Conservation (phyloP, 495 filamentous ascomycete genomes). For the Poronia punctata region DNA sequence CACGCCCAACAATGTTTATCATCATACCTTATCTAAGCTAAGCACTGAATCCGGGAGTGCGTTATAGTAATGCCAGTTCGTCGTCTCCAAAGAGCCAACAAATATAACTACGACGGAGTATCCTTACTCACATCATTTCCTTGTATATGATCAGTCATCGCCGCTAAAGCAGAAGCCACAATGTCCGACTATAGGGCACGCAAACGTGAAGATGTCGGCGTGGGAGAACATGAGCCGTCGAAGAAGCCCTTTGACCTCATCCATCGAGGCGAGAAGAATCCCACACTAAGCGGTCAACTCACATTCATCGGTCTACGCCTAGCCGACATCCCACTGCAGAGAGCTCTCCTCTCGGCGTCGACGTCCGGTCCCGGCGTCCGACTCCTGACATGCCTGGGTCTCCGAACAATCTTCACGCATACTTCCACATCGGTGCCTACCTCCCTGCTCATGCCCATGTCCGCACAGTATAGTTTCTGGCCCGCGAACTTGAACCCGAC, state of each 20-base stretch:
- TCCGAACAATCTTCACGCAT: constrained; percentile 5
- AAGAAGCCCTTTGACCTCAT: constrained; percentile 24
- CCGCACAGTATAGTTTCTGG: no score
- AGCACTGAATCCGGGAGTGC: no score
- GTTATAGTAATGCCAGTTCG: no score
- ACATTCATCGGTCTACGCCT: constrained; percentile 52
- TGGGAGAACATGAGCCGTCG: no score
- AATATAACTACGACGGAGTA: no score
- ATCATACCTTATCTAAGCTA: no score
- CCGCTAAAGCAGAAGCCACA: neutral
- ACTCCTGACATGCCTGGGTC: constrained; percentile 14
- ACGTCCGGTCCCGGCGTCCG: constrained; percentile 13
- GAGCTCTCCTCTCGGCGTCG: constrained; percentile 34
- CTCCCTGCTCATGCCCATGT: constrained; percentile 24
- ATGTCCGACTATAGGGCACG: constrained; percentile 2
- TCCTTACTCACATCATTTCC: no score
- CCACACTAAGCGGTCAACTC: constrained; percentile 42
- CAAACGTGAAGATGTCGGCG: no score
- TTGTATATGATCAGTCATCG: no score
- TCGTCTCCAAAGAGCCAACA: no score
- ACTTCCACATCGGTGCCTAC: constrained; percentile 12
- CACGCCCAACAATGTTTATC: no score
- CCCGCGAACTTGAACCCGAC: constrained; percentile 17
- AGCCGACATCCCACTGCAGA: constrained; percentile 52
- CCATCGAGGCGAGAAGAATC: constrained; percentile 27